Base-by-base conservation (phyloP, 148 eudicot genomes). In the Suaeda aralocaspica region DNA sequence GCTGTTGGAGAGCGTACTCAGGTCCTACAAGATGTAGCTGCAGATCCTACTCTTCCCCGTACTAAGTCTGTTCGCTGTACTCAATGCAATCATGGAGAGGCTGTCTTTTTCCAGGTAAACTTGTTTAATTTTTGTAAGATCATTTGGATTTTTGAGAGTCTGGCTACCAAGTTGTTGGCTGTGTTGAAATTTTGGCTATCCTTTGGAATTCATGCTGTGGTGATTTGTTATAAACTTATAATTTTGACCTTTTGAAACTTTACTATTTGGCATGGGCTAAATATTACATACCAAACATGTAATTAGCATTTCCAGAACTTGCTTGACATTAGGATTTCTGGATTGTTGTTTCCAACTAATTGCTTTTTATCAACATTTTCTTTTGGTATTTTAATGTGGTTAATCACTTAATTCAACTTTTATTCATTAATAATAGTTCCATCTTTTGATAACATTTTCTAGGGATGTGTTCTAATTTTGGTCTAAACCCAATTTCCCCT, bases 21-120 rank as follows among this genome's bases (percentile, higher is more conserved):
- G 78, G 88, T 93, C 53, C 75, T 88, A 81, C 98, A 93, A 80
- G 95, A 93, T 87, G 98, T 93, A 59, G 91, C 98, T 79, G 96
- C 96, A 3, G 98, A 93, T 84, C 96, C 98, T 58, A 93, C 96
- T 70, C 89, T 93, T 78, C 98, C 98, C 12, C 91, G 98, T 29
- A 93, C 98, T 42, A 93, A 93, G 82, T 76, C 96, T 62, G 95
- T 89, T 58, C 89, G 85, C 11, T 90, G 96, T 74, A 51, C 98
- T 73, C 81, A 82, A 68, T 93, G 98, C 74, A 87, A 86, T 51
- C 98, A 92, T 71, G 96, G 96, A 72, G 98, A 92, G 84, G 98
- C 96, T 62, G 98, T 92, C 76, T 92, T 90, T 81, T 92, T 90
- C 84, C 96, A 90, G 98, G 98, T 92, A 15, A 64, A n/a, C 65